Conservation (phyloP, 2,329 filamentous ascomycete species). For the Penicillium palitans region DNA sequence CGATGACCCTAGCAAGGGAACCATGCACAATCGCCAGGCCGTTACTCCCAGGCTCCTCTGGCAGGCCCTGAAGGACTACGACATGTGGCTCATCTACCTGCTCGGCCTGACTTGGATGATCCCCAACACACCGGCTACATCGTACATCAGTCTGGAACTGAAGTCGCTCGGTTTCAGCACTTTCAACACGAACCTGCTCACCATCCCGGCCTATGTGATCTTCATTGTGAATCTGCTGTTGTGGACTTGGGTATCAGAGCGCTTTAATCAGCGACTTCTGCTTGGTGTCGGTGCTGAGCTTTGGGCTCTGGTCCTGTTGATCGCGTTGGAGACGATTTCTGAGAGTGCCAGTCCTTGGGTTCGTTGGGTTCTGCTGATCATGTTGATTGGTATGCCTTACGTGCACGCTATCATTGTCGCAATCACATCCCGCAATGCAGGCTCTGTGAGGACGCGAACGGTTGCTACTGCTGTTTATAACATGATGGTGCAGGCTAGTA, state of each 20-base stretch:
- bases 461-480: conserved; percentile 50
- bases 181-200: conserved; percentile 63
- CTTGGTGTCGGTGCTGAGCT: conserved; percentile 55
- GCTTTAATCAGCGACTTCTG: conserved; percentile 56
- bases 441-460: conserved; percentile 45
- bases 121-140: conserved; percentile 37
- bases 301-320: conserved; percentile 55
- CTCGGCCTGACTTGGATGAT: conserved; percentile 50
- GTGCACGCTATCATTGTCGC: conserved; percentile 57
- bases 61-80: conserved; percentile 54
- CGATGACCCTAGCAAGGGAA: conserved; percentile 59
- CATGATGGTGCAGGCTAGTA: conserved; percentile 47
- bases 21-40: conserved; percentile 62
- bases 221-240: conserved; percentile 59
- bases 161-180: conserved; percentile 59
- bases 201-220: conserved; percentile 58
- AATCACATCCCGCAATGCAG: conserved; percentile 47
- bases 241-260: conserved; percentile 56
- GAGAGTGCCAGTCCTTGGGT: conserved; percentile 52
- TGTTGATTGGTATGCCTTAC: conserved; percentile 59
- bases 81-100: conserved; percentile 59
- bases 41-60: conserved; percentile 52
- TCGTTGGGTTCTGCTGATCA: conserved; percentile 52
- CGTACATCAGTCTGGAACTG: conserved; percentile 44
- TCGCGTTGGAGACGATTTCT: conserved; percentile 54